Base-by-base conservation (phyloP, 2,329 filamentous ascomycete genomes). In the Diaporthe aspalathi region DNA sequence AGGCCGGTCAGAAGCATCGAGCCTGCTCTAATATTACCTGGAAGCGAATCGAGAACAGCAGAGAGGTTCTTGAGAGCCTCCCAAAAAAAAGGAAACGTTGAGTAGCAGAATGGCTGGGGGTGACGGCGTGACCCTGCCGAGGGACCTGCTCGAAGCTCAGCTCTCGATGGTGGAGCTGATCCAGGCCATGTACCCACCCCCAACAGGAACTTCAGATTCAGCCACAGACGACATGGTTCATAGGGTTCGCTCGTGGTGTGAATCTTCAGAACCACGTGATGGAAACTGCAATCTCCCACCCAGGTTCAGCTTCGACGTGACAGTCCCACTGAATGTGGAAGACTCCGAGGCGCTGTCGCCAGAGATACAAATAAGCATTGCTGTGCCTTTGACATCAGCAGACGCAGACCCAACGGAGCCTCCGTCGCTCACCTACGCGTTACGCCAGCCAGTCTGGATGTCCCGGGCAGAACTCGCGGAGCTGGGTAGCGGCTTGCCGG, bases 51-150 rank as follows among this genome's bases (percentile, higher is more conserved):
- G 11, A 11, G 17, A 2, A 22, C 17, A 9, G 29, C 29, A n/a
- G 27, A 60, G 50, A 9, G 14, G n/a, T 17, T 35, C 7, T 47
- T 14, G 35, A 4, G 9, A 20, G n/a, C n/a, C 14, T 16, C 16
- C 27, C 32, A 8, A 32, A 38, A 7, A 7, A 38, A 29, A 17
- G 12, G 11, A 82, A 78, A 68, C 74, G 78, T 16, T 67, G 5
- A 32, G 32, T 32, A 8, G 75, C 12, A 50, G 12, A 24, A 73
- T 73, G 71, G 54, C 47, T 17, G 60, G 24, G 17, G 27, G 24
- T 12, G 22, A 9, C 27, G 24, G 24, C 1, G 38, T n/a, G 1
- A 50, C 50, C 24, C 56, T 73, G 32, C 62, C 71, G 1, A 9
- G 17, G 62, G 71, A 71, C 32, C 63, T 73, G 49, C 32, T 73